These are phyloP conservation scores for Cutaneotrichosporon mucoides DNA, from an alignment of 1,284 basidiomycete genomes.

Conservation along the genomic window DNA sequence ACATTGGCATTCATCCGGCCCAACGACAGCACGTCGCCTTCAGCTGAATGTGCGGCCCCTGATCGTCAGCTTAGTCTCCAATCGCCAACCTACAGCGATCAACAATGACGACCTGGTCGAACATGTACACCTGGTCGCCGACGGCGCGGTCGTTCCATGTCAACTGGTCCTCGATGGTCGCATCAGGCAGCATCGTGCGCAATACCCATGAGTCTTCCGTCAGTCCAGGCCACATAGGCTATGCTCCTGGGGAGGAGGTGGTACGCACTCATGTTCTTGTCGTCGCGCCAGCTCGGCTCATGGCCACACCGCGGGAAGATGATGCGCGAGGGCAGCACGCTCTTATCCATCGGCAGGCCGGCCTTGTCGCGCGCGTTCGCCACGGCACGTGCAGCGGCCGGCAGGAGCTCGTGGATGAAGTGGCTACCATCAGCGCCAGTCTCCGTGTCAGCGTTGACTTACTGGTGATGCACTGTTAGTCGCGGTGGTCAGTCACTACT, in stretches of 20 bases:
- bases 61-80: neutral
- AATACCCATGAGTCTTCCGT: constrained; percentile 40
- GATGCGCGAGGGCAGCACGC: constrained; percentile 18
- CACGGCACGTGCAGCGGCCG: constrained; percentile 29
- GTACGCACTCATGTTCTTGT: constrained; percentile 22
- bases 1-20: constrained; percentile 44
- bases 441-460: neutral
- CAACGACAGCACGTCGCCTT: constrained; percentile 31
- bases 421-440: constrained; percentile 19
- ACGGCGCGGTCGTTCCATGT: constrained; percentile 31
- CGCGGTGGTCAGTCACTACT: neutral
- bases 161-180: constrained; percentile 33
- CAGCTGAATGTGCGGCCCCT: constrained; percentile 39
- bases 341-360: no score
- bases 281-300: constrained; percentile 36
- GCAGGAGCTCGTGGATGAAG: constrained; percentile 34
- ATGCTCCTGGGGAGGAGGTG: constrained; percentile 1
- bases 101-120: constrained; percentile 43
- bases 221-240: constrained; percentile 1
- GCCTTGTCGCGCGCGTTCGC: constrained; percentile 10
- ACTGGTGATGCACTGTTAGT: constrained; percentile 28
- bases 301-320: constrained; percentile 35
- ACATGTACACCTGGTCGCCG: constrained; percentile 30
- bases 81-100: constrained; percentile 35
- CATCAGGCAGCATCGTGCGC: constrained; percentile 29